Conservation (phyloP, 2,329 filamentous ascomycete genomes). For the Raffaelea arxii region DNA sequence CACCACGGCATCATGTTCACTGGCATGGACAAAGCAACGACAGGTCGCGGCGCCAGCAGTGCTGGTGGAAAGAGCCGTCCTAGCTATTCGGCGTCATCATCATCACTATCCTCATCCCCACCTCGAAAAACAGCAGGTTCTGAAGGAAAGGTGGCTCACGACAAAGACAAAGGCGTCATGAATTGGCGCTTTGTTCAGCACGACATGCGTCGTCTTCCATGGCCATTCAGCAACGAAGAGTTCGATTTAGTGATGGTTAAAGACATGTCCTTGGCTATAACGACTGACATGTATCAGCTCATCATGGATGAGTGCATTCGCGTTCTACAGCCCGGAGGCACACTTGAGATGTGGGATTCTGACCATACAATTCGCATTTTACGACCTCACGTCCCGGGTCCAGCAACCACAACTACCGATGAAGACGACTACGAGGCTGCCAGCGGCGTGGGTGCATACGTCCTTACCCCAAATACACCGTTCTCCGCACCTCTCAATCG, state of each 20-base stretch:
- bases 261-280: conserved; percentile 61
- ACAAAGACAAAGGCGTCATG: conserved; percentile 50
- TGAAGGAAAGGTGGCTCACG: conserved; percentile 20
- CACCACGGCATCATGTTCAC: conserved; percentile 65
- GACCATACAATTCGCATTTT: conserved; percentile 79
- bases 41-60: conserved; percentile 16
- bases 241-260: conserved; percentile 89
- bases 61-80: conserved; percentile 5
- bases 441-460: conserved; percentile 66
- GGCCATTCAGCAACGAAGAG: conserved; percentile 69
- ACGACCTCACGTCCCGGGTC: conserved; percentile 61
- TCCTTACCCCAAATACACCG: conserved; percentile 72
- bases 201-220: conserved; percentile 64
- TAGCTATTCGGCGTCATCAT: not conserved
- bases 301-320: conserved; percentile 66
- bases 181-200: conserved; percentile 85
- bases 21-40: conserved; percentile 69
- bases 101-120: conserved; percentile 2
- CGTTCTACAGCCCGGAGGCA: conserved; percentile 66
- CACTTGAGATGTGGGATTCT: conserved; percentile 81
- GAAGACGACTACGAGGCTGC: conserved; percentile 55
- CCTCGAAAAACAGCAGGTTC: not conserved
- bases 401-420: conserved; percentile 26
- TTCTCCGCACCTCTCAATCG: conserved; percentile 73
- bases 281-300: conserved; percentile 45